These are phyloP conservation scores for Citrullus amarus DNA, from an alignment of 306 rosid genomes.

Conservation along the genomic window DNA sequence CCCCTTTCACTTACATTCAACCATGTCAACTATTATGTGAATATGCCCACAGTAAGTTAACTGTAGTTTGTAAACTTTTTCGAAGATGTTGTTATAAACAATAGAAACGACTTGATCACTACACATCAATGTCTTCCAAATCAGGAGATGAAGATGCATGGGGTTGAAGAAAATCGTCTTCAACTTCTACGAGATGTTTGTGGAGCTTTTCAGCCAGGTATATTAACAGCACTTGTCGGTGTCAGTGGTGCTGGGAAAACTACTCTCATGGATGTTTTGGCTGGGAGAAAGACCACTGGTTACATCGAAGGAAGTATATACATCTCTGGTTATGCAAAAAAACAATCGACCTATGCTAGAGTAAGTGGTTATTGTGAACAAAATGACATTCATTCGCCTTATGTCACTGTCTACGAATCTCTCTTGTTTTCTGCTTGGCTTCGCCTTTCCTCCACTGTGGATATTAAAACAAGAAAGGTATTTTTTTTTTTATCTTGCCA, in stretches of 20 bases:
- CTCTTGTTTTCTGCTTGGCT: conserved; percentile 51
- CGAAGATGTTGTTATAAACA: no score
- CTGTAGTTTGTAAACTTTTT: background rate
- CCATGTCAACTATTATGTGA: conserved; percentile 59
- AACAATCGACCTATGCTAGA: conserved; percentile 51
- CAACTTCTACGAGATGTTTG: conserved; percentile 52
- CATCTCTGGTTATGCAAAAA: conserved; percentile 56
- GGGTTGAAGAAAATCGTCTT: conserved; percentile 31
- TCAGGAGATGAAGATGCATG: conserved; percentile 60
- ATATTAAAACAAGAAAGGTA: conserved; percentile 32
- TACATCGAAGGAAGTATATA: conserved; percentile 40
- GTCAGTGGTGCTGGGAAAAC: conserved; percentile 76
- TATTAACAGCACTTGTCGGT: conserved; percentile 55
- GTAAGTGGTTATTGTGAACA: conserved; percentile 67
- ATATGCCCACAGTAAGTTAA: conserved; percentile 57
- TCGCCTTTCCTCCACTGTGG: conserved; percentile 34
- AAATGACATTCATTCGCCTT: conserved; percentile 56
- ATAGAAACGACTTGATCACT: no score
- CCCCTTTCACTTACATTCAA: conserved; percentile 58
- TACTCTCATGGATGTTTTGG: conserved; percentile 57
- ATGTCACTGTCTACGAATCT: conserved; percentile 56
- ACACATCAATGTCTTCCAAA: background rate
- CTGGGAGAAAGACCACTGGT: conserved; percentile 60
- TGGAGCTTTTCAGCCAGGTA: conserved; percentile 49
- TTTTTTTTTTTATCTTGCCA: background rate